Percentiles rank a stretch among this genome's conserved stretches.
Conservation (phyloP, 352 stramenopile species). For the Globisporangium iwayamae region DNA sequence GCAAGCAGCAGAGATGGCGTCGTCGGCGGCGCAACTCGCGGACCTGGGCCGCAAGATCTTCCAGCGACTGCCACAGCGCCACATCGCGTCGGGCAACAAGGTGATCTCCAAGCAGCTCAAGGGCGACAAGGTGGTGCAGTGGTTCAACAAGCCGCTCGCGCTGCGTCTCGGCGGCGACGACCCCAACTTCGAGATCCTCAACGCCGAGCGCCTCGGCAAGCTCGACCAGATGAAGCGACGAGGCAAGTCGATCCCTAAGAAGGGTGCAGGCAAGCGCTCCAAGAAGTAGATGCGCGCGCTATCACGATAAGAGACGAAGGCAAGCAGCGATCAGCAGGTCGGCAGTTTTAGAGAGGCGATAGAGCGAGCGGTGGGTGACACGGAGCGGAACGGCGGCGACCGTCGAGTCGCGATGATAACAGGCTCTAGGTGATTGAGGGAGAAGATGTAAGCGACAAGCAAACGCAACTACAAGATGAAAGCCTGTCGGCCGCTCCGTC, state of each 20-base stretch:
- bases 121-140: conserved; percentile 81
- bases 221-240: conserved; percentile 86
- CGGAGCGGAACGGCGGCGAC: too few relatives aligned
- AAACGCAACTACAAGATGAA: too few relatives aligned
- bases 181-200: conserved; percentile 82
- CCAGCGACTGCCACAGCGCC: conserved; percentile 80
- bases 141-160: conserved; percentile 83
- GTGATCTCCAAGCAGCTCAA: conserved; percentile 88
- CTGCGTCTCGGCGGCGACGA: conserved; percentile 76
- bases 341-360: not conserved
- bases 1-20: conserved; percentile 21
- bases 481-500: too few relatives aligned
- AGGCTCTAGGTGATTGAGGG: too few relatives aligned
- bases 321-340: not conserved
- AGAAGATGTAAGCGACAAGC: too few relatives aligned
- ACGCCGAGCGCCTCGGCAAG: conserved; percentile 71
- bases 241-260: conserved; percentile 85
- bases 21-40: conserved; percentile 61
- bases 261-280: conserved; percentile 82
- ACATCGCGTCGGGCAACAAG: conserved; percentile 83
- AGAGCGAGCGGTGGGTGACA: not conserved
- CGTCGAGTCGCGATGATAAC: too few relatives aligned
- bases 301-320: not conserved
- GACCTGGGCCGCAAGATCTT: conserved; percentile 87
- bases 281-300: conserved; percentile 57